Evolutionary conservation across 176 grass and related monocot genomes (phyloP).

Genomic region (Bromus sterilis): DNA sequence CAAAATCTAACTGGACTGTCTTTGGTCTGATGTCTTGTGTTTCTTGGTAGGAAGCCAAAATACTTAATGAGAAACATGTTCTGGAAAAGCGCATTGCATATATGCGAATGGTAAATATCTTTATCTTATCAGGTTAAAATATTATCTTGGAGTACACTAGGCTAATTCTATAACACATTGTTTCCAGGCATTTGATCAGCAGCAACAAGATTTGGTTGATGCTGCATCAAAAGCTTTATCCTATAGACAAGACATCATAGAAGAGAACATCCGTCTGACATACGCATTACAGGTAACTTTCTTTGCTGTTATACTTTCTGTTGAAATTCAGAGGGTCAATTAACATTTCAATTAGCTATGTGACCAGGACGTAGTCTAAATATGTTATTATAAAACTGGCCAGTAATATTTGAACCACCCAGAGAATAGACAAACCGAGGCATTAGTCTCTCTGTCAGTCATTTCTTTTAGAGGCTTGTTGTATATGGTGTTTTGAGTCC

Average conservation of each 20-base stretch:
- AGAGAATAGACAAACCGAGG: neutral
- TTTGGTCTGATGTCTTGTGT: neutral
- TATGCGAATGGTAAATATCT: slow-evolving; percentile 72
- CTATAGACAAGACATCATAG: slow-evolving; percentile 93
- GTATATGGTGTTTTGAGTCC: neutral
- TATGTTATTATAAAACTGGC: too few relatives aligned
- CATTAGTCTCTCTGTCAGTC: neutral
- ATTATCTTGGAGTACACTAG: neutral
- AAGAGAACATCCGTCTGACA: slow-evolving; percentile 94
- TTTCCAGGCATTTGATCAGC: slow-evolving; percentile 80
- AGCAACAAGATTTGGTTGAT: slow-evolving; percentile 98
- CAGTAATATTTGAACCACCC: neutral
- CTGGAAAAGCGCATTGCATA: slow-evolving; percentile 92
- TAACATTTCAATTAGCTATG: neutral
- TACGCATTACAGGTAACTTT: slow-evolving; percentile 77
- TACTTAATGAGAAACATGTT: slow-evolving; percentile 80
- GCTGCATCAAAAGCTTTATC: slow-evolving; percentile 97
- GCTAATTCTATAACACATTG: neutral
- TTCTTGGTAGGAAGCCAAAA: slow-evolving; percentile 73
- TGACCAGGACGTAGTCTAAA: neutral
- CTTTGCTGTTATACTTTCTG: neutral
- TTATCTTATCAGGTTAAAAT: neutral
- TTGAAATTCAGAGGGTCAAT: neutral
- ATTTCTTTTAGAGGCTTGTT: slow-evolving; percentile 5
- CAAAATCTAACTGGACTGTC: too few relatives aligned